Conservation (phyloP, 2,329 filamentous ascomycete species). For the Fusarium vanettenii region DNA sequence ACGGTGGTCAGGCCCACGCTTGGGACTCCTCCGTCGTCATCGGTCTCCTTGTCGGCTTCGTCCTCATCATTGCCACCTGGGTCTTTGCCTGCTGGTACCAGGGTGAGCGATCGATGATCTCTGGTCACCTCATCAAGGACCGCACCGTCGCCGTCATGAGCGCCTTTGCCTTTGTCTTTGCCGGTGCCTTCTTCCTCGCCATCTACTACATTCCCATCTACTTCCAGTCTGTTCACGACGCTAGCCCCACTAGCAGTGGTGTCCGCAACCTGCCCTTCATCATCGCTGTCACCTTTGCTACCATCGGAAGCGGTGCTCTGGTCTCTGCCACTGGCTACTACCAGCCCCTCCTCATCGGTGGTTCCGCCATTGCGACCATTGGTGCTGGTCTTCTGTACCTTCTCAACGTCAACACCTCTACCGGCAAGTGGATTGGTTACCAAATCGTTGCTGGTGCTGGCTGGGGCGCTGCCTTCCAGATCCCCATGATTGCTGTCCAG, state of each 20-base stretch:
- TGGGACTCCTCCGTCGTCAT: constrained; percentile 57
- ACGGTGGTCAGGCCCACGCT: constrained; percentile 56
- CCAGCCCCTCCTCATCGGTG: constrained; percentile 59
- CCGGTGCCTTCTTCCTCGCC: constrained; percentile 56
- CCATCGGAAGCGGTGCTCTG: constrained; percentile 52
- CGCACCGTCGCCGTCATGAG: constrained; percentile 53
- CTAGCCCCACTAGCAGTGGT: constrained; percentile 53
- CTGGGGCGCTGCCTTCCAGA: constrained; percentile 58
- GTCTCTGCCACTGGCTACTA: constrained; percentile 56
- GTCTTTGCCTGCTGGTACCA: constrained; percentile 52
- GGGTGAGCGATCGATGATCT: constrained; percentile 59
- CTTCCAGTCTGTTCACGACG: constrained; percentile 56
- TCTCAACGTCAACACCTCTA: constrained; percentile 52
- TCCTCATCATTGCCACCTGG: constrained; percentile 50
- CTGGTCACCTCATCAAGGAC: constrained; percentile 52
- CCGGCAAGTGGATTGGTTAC: constrained; percentile 63
- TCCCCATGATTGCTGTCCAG: constrained; percentile 64
- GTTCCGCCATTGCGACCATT: constrained; percentile 56
- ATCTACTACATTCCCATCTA: constrained; percentile 63
- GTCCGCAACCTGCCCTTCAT: constrained; percentile 60
- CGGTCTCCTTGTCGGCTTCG: constrained; percentile 56
- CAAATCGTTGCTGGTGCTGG: constrained; percentile 63
- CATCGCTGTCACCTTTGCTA: constrained; percentile 56
- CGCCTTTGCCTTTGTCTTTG: constrained; percentile 56
- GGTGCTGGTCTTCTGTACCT: constrained; percentile 57